A percentile compares a stretch with the other conserved stretches of the same genome.
Conservation (phyloP, 768 basidiomycete species). For the Dacryopinax primogenitus region DNA sequence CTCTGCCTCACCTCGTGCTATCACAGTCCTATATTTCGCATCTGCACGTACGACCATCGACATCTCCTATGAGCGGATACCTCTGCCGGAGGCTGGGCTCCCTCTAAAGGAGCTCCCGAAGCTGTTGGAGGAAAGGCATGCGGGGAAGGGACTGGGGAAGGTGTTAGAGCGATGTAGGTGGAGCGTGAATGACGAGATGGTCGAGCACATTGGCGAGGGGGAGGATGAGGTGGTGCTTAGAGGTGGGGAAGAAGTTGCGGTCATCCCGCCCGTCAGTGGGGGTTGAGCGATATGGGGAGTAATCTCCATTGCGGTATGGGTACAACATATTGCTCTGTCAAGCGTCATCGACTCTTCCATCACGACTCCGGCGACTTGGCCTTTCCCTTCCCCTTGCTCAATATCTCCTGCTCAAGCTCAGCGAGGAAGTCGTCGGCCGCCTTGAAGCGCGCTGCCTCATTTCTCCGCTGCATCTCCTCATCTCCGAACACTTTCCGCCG, state of each 20-base stretch:
- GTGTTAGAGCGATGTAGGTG: constrained; percentile 53
- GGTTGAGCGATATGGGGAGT: constrained; percentile 32
- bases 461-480: constrained; percentile 22
- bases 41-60: constrained; percentile 60
- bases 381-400: background rate
- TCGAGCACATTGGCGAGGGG: constrained; percentile 39
- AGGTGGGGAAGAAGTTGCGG: constrained; percentile 65
- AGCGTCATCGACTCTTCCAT: background rate
- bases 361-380: background rate
- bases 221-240: constrained; percentile 30
- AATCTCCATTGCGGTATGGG: background rate
- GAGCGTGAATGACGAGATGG: constrained; percentile 74
- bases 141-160: constrained; percentile 36
- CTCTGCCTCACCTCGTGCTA: constrained; percentile 8
- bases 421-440: constrained; percentile 57
- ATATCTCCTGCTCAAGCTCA: constrained; percentile 49
- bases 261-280: constrained; percentile 74
- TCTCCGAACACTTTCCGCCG: constrained; percentile 39
- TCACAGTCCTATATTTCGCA: constrained; percentile 39
- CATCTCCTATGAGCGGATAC: constrained; percentile 40
- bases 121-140: constrained; percentile 44
- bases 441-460: constrained; percentile 17
- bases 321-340: background rate
- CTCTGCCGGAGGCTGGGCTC: constrained; percentile 37
- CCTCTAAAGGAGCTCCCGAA: constrained; percentile 39